Evolutionary conservation across 805 yeast genomes (phyloP).

Genomic region (Kazachstania viticola): DNA sequence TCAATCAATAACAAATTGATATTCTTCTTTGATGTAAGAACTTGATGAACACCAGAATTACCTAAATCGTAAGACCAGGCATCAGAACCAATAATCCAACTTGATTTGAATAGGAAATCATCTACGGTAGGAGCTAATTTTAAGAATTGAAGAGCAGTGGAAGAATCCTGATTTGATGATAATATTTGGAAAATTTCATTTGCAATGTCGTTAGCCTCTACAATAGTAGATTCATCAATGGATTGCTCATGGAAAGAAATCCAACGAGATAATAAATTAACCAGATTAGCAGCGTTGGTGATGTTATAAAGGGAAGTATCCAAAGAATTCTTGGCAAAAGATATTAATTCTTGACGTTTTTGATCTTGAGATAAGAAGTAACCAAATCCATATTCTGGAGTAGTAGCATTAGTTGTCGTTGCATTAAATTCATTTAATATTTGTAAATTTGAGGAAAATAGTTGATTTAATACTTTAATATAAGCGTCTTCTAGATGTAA

Average conservation of each 20-base stretch:
- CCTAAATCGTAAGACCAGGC: conserved; percentile 94
- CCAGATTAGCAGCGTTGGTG: conserved; percentile 36
- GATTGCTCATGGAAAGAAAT: conserved; percentile 39
- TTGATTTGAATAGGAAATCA: conserved; percentile 37
- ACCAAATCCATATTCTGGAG: conserved; percentile 88
- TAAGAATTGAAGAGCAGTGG: conserved; percentile 35
- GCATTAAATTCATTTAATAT: conserved; percentile 50
- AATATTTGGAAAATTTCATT: conserved; percentile 29
- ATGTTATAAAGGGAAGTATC: conserved; percentile 33
- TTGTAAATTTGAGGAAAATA: conserved; percentile 41
- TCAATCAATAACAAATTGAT: conserved; percentile 80
- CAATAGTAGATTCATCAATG: conserved; percentile 22
- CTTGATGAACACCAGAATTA: conserved; percentile 79
- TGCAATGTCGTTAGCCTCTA: conserved; percentile 25
- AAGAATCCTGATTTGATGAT: conserved; percentile 29
- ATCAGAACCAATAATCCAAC: conserved; percentile 90
- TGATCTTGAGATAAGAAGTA: conserved; percentile 48
- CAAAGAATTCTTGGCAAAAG: conserved; percentile 35
- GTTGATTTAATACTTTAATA: conserved; percentile 59
- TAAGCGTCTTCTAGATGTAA: conserved; percentile 61
- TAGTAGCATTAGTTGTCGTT: conserved; percentile 34
- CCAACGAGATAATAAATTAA: conserved; percentile 60
- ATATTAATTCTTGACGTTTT: conserved; percentile 35
- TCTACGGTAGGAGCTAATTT: conserved; percentile 28
- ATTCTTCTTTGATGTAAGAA: conserved; percentile 62